Conservation (phyloP, 78 protist species). For the Bigelowiella natans region DNA sequence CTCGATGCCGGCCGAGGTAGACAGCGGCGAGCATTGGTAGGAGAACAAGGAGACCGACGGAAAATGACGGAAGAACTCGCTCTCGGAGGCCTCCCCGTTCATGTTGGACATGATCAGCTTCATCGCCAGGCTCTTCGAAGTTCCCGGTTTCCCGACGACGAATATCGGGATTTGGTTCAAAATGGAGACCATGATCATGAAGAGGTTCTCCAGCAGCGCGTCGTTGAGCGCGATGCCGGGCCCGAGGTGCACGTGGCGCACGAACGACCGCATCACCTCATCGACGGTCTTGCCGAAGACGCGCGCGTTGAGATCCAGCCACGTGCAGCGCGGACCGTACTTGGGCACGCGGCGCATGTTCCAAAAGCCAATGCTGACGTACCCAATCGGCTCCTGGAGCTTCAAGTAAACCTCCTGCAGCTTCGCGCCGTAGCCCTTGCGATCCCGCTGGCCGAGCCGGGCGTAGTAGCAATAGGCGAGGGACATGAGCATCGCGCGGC, state of each 20-base stretch:
- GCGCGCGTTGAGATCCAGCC: not conserved
- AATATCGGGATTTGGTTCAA: not conserved
- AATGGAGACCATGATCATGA: conserved; percentile 5
- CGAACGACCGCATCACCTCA: not conserved
- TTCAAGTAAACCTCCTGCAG: not conserved
- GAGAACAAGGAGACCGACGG: not conserved
- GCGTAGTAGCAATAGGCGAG: conserved; percentile 6
- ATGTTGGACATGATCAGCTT: not conserved
- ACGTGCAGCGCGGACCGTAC: not conserved
- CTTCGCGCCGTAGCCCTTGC: not conserved
- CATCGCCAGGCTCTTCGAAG: conserved; percentile 9
- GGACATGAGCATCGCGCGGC: not conserved
- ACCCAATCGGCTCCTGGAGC: not conserved
- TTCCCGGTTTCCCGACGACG: not conserved
- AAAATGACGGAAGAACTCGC: not conserved
- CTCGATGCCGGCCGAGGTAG: not conserved
- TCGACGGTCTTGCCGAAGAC: not conserved
- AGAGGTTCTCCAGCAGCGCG: conserved; percentile 19
- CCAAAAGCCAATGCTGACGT: not conserved
- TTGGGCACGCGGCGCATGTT: not conserved
- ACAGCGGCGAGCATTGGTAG: conserved; percentile 1
- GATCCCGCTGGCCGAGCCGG: not conserved
- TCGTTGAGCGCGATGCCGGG: conserved; percentile 13
- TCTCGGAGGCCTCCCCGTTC: conserved; percentile 8
- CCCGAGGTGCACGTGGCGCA: not conserved